phyloP scores from a whole-genome alignment of 345 rosid species.

The Angophora floribunda region DNA sequence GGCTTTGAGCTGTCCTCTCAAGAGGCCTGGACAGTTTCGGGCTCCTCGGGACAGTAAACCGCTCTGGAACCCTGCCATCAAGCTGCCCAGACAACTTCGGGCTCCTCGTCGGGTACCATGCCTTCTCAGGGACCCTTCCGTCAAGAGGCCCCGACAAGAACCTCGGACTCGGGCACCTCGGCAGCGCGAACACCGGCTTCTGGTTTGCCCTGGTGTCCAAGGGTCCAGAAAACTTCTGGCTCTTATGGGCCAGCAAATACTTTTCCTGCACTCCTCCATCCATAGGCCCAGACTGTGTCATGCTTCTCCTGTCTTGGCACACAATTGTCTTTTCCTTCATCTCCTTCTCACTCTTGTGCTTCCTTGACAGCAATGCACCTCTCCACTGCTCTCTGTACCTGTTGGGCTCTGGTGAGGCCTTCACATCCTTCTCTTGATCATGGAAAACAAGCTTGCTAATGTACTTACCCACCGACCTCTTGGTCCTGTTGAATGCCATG shows the following conservation, averaged over 20 bases:
- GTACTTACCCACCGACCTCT: conserved; percentile 29
- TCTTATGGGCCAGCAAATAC: neutral
- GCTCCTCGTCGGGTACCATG: conserved; percentile 15
- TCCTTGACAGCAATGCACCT: conserved; percentile 18
- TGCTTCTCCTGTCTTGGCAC: conserved; percentile 19
- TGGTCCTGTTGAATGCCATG: conserved; percentile 26
- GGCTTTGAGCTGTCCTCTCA: neutral
- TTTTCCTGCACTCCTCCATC: conserved; percentile 29
- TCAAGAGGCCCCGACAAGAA: conserved; percentile 33
- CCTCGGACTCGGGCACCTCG: conserved; percentile 25
- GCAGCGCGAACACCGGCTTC: neutral
- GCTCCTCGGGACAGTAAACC: neutral
- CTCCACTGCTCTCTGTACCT: conserved; percentile 1
- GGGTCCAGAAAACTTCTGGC: conserved; percentile 38
- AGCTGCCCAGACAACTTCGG: conserved; percentile 37
- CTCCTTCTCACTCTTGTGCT: conserved; percentile 21
- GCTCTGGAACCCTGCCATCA: neutral
- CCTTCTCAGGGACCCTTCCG: conserved; percentile 20
- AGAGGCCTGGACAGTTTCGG: conserved; percentile 1
- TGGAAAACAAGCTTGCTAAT: conserved; percentile 30
- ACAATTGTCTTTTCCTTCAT: conserved; percentile 12
- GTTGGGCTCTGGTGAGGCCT: conserved; percentile 20
- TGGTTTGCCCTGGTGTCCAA: conserved; percentile 15
- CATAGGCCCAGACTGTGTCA: conserved; percentile 66
- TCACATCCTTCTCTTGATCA: conserved; percentile 8